Percentiles rank a stretch among this genome's conserved stretches.
phyloP scores from a whole-genome alignment of 345 rosid species.

The Salix dunnii region DNA sequence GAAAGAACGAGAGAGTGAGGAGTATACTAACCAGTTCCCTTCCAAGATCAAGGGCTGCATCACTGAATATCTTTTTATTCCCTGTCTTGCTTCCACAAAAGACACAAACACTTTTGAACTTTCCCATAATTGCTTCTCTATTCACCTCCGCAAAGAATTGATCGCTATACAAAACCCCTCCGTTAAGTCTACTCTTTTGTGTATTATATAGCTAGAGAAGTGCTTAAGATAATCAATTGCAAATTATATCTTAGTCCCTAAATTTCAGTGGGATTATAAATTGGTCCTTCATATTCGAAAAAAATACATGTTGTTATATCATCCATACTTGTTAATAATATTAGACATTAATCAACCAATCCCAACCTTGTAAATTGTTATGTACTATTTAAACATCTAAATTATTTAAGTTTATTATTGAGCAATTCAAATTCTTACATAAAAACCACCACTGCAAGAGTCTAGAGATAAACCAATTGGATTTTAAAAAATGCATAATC shows the following conservation, averaged over 20 bases:
- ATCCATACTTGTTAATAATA: too few relatives aligned
- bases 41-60: slow-evolving; percentile 41
- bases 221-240: not conserved
- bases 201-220: not conserved
- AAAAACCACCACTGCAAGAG: too few relatives aligned
- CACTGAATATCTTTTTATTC: slow-evolving; percentile 33
- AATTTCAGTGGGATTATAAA: not conserved
- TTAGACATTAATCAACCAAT: too few relatives aligned
- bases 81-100: slow-evolving; percentile 47
- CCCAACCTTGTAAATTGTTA: too few relatives aligned
- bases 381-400: too few relatives aligned
- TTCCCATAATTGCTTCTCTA: slow-evolving; percentile 23
- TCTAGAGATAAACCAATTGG: too few relatives aligned
- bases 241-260: not conserved
- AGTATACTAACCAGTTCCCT: slow-evolving; percentile 25
- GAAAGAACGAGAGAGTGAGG: not conserved
- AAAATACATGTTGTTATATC: too few relatives aligned
- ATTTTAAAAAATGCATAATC: too few relatives aligned
- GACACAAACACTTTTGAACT: slow-evolving; percentile 42
- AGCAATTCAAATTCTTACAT: not conserved
- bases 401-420: too few relatives aligned
- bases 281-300: not conserved
- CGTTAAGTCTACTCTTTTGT: not conserved
- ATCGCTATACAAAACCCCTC: not conserved
- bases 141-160: not conserved